These are phyloP conservation scores for Lachnellula occidentalis DNA, from an alignment of 2,329 filamentous ascomycete species.

Conservation along the genomic window DNA sequence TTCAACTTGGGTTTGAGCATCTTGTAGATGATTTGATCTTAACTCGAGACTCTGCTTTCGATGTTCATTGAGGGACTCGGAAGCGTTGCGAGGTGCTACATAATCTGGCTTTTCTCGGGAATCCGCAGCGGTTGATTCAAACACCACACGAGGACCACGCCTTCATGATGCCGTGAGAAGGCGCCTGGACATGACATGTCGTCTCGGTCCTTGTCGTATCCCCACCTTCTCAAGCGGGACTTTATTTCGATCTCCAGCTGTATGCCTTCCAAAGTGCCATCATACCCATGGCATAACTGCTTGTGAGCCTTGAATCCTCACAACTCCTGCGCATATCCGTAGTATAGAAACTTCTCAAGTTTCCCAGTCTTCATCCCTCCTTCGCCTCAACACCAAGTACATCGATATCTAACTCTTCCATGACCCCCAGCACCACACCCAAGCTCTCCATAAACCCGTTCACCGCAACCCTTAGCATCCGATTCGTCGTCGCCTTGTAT, in stretches of 20 bases:
- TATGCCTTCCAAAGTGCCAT: background rate
- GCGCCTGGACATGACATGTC: too few relatives aligned
- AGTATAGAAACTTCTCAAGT: too few relatives aligned
- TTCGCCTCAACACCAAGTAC: constrained; percentile 51
- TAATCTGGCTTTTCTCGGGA: too few relatives aligned
- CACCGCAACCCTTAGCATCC: constrained; percentile 92
- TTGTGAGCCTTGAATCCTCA: background rate
- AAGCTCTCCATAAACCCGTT: constrained; percentile 95
- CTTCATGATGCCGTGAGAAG: background rate
- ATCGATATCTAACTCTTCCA: constrained; percentile 85
- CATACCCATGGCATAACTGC: background rate
- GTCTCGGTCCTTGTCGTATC: background rate
- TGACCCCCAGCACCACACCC: constrained; percentile 77
- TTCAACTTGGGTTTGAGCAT: too few relatives aligned
- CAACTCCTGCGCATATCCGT: background rate
- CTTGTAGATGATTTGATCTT: too few relatives aligned
- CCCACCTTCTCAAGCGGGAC: too few relatives aligned
- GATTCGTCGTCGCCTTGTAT: constrained; percentile 86
- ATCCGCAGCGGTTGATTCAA: background rate
- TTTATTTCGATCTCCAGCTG: too few relatives aligned
- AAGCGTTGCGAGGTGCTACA: too few relatives aligned
- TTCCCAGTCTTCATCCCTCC: constrained; percentile 9
- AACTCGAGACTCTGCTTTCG: too few relatives aligned
- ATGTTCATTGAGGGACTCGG: too few relatives aligned
- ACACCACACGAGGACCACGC: background rate